Percentiles rank a stretch among this genome's conserved stretches.
These are phyloP conservation scores for Xerocomus nothofagi DNA, from an alignment of 1,284 basidiomycete species.

Conservation along the genomic window DNA sequence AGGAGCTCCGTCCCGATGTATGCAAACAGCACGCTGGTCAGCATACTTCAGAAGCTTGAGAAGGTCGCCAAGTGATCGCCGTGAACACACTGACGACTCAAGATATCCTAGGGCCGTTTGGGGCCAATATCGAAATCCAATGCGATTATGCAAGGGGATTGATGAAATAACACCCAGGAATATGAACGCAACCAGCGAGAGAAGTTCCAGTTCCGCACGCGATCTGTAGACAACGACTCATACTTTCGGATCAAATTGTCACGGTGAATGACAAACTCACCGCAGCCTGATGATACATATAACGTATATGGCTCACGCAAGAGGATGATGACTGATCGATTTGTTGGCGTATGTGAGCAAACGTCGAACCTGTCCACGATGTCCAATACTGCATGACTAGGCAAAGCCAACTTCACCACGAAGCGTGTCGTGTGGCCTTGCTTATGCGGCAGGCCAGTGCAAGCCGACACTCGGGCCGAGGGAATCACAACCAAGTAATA, in stretches of 20 bases:
- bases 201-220: conserved; percentile 59
- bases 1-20: conserved; percentile 52
- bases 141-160: conserved; percentile 60
- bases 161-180: conserved; percentile 55
- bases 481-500: conserved; percentile 39
- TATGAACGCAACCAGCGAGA: conserved; percentile 60
- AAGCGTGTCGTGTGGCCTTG: conserved; percentile 47
- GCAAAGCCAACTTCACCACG: conserved; percentile 49
- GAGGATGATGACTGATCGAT: conserved; percentile 30
- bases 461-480: conserved; percentile 44
- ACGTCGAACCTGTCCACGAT: conserved; percentile 16
- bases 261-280: conserved; percentile 34
- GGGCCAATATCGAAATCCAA: conserved; percentile 67
- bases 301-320: conserved; percentile 55
- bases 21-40: conserved; percentile 48
- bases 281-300: conserved; percentile 54
- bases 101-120: conserved; percentile 53
- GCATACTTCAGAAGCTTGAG: conserved; percentile 61
- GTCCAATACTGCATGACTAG: conserved; percentile 19
- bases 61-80: conserved; percentile 49
- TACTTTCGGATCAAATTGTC: neutral
- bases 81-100: conserved; percentile 45
- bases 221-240: conserved; percentile 39
- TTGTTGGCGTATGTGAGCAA: conserved; percentile 40
- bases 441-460: conserved; percentile 42